These are phyloP conservation scores for Kodamaea kakaduensis DNA, from an alignment of 805 yeast species.

Conservation along the genomic window DNA sequence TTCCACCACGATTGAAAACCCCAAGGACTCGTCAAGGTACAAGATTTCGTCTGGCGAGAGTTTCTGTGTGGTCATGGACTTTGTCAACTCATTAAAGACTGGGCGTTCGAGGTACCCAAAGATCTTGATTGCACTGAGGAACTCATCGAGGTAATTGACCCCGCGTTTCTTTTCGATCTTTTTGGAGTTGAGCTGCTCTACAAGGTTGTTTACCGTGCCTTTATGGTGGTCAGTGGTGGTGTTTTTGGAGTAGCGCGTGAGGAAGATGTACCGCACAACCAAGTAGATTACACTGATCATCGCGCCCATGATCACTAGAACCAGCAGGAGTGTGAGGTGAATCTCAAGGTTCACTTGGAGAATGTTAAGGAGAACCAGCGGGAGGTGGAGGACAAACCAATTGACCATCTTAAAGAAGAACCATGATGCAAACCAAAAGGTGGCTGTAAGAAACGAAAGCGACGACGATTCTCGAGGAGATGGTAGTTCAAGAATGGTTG, in stretches of 20 bases:
- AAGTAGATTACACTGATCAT: slow-evolving; percentile 37
- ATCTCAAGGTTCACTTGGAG: slow-evolving; percentile 45
- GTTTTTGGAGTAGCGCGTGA: slow-evolving; percentile 55
- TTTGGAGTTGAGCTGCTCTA: slow-evolving; percentile 29
- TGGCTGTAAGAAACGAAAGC: slow-evolving; percentile 13
- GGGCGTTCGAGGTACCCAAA: slow-evolving; percentile 90
- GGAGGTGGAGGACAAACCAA: slow-evolving; percentile 15
- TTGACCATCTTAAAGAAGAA: slow-evolving; percentile 16
- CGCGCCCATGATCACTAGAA: slow-evolving; percentile 31
- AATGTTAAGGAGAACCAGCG: slow-evolving; percentile 22
- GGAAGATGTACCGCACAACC: slow-evolving; percentile 56
- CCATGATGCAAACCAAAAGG: slow-evolving; percentile 19
- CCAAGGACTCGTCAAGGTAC: slow-evolving; percentile 67
- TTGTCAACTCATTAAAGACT: slow-evolving; percentile 89
- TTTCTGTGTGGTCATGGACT: slow-evolving; percentile 85
- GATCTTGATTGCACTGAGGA: slow-evolving; percentile 83
- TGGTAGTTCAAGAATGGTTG: slow-evolving; percentile 8
- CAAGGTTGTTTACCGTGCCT: slow-evolving; percentile 38
- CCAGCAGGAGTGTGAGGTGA: slow-evolving; percentile 47
- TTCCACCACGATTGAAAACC: slow-evolving; percentile 90
- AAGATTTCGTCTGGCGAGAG: slow-evolving; percentile 73
- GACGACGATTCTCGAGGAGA: slow-evolving; percentile 14
- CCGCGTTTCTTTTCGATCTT: slow-evolving; percentile 15
- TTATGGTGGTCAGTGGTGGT: slow-evolving; percentile 42
- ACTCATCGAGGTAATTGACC: slow-evolving; percentile 79